phyloP scores from a whole-genome alignment of 306 rosid genomes.

The Elaeagnus macrophylla region DNA sequence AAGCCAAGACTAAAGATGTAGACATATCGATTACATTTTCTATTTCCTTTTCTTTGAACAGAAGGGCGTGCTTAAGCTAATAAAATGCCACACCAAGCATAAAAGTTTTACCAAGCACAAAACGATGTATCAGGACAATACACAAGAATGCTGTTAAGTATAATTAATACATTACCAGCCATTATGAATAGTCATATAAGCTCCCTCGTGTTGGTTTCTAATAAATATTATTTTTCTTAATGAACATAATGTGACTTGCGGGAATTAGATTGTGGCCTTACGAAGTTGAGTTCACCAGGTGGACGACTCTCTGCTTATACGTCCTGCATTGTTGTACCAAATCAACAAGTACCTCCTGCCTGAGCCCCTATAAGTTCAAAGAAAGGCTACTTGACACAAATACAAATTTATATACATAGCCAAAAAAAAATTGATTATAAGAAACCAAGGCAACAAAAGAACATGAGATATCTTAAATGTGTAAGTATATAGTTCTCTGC shows the following conservation, averaged over 20 bases:
- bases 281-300: slow-evolving; percentile 95
- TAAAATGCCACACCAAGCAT: no score
- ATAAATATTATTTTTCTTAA: neutral
- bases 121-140: no score
- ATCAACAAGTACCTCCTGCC: slow-evolving; percentile 92
- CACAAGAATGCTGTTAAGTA: neutral
- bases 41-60: no score
- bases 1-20: neutral
- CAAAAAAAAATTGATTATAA: neutral
- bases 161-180: neutral
- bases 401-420: neutral
- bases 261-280: slow-evolving; percentile 36
- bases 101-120: no score
- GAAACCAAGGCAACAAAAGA: neutral
- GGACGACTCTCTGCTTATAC: slow-evolving; percentile 93
- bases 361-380: slow-evolving; percentile 54
- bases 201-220: neutral
- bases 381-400: neutral
- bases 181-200: neutral
- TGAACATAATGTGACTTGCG: neutral
- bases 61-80: no score
- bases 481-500: no score
- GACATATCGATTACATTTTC: no score
- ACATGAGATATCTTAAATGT: no score
- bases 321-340: slow-evolving; percentile 88